Percentiles rank a stretch among this genome's conserved stretches.
These are phyloP conservation scores for Wickerhamiella occidentalis DNA, from an alignment of 805 yeast species.

Conservation along the genomic window DNA sequence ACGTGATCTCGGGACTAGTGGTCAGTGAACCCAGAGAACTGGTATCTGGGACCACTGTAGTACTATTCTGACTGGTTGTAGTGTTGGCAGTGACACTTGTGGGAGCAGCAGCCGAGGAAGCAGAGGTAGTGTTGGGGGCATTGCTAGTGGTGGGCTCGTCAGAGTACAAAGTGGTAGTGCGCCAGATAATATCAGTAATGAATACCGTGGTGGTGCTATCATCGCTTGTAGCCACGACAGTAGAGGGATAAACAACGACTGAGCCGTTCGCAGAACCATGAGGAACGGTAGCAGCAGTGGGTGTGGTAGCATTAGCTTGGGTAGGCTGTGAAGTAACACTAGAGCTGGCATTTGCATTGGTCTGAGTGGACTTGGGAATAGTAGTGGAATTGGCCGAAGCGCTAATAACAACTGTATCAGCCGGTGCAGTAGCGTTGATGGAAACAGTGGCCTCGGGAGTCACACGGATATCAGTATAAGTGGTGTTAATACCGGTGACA, in stretches of 20 bases:
- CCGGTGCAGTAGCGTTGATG: neutral
- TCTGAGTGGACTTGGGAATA: neutral
- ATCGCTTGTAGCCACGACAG: slow-evolving; percentile 8
- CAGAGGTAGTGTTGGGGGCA: slow-evolving; percentile 11
- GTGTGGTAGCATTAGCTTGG: neutral
- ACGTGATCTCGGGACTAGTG: neutral
- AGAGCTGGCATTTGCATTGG: neutral
- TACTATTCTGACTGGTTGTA: neutral
- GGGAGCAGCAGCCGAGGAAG: slow-evolving; percentile 8
- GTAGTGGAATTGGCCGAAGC: neutral
- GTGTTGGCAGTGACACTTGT: neutral
- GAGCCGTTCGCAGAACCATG: slow-evolving; percentile 11
- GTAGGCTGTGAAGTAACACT: neutral
- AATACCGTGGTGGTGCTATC: slow-evolving; percentile 15
- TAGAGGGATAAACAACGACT: slow-evolving; percentile 5
- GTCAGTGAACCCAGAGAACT: neutral
- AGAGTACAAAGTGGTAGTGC: slow-evolving; percentile 15
- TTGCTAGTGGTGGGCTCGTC: slow-evolving; percentile 15
- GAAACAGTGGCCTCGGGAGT: neutral
- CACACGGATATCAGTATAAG: neutral
- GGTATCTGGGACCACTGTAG: neutral
- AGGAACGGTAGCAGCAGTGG: slow-evolving; percentile 1
- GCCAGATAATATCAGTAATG: slow-evolving; percentile 15
- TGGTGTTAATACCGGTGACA: slow-evolving; percentile 3
- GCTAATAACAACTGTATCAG: neutral